These are phyloP conservation scores for Lichtheimia hyalospora DNA, from an alignment of 371 early-diverging fungal species.

Conservation along the genomic window DNA sequence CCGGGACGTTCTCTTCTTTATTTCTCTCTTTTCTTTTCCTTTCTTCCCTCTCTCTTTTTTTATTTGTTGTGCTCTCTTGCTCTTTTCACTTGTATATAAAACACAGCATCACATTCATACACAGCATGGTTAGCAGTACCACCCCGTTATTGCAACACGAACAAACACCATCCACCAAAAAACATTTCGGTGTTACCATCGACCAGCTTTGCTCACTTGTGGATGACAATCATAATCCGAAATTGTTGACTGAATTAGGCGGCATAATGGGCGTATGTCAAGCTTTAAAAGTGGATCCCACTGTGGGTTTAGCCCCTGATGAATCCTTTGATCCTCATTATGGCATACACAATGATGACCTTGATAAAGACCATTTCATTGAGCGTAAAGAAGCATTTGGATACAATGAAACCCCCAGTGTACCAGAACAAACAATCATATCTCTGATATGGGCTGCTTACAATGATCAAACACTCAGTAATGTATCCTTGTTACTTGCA, in stretches of 20 bases:
- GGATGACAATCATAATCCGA: slow-evolving; percentile 13
- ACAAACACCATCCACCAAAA: not conserved
- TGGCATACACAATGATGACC: slow-evolving; percentile 11
- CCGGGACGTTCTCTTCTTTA: too few species aligned
- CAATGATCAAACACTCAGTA: slow-evolving; percentile 54
- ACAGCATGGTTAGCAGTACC: too few species aligned
- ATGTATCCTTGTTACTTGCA: slow-evolving; percentile 1
- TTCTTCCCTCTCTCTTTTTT: not conserved
- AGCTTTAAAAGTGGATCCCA: slow-evolving; percentile 61
- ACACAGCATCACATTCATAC: not conserved
- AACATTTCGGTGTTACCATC: not conserved
- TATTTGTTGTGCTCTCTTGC: not conserved
- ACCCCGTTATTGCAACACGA: too few species aligned
- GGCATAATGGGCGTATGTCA: slow-evolving; percentile 55
- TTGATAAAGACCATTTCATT: slow-evolving; percentile 16
- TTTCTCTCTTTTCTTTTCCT: not conserved
- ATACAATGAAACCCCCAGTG: slow-evolving; percentile 60
- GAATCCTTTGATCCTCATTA: slow-evolving; percentile 46
- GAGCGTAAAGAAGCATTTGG: slow-evolving; percentile 53
- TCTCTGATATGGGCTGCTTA: slow-evolving; percentile 56
- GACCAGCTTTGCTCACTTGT: not conserved
- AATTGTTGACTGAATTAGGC: slow-evolving; percentile 54
- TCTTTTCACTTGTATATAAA: not conserved
- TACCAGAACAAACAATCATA: slow-evolving; percentile 60
- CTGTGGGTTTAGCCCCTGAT: slow-evolving; percentile 59